Evolutionary conservation across 331 rosid genomes (phyloP), one percentile per base, ranked within the genome.

Genomic region (Ulmus americana): DNA sequence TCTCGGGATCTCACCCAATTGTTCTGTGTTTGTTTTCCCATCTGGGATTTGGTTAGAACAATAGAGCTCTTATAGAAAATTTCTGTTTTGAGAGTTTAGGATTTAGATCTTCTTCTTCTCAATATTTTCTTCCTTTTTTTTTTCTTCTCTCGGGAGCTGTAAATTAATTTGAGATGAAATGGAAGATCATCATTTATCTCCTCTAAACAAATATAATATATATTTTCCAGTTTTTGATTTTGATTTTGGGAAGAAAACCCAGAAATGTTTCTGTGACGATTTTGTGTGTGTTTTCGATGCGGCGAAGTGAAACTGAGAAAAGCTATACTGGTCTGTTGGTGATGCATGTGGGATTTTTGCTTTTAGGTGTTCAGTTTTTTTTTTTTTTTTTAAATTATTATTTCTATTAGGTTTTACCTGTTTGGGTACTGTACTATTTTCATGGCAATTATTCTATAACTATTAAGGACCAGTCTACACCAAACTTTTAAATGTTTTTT

Each of bases 81-180:
- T 28, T 74, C 52, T 14, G 47, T 63, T 66, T 49, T 38, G 38
- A 59, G n/a, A 54, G 18, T 55, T 20, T 35, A 3, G 22, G 39
- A 8, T 35, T 10, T 35, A 12, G 6, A 47, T 60, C n/a, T 60
- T 1, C 9, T 13, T 42, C 38, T 59, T 7, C 46, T 53, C 66
- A 40, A 4, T 55, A 3, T 44, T 69, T 53, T 47, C 45, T 52
- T 45, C 22, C 18, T 14, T 56, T 45, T 55, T n/a, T 38, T 47
- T 58, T 45, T 53, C 22, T 59, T 58, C 7, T 49, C 72, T 57
- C 76, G 86, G 94, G 78, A 82, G 81, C 73, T 80, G 94, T 88
- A 80, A 81, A 88, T 84, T 78, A 39, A 63, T 39, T 73, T 78
- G 90, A 85, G 94, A 14, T 74, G 82, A 61, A 83, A 78, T 73